Percentiles rank a stretch among this genome's conserved stretches.
Evolutionary conservation across 1,139 yeast species (phyloP).

Genomic region (Yamadazyma taylorii): DNA sequence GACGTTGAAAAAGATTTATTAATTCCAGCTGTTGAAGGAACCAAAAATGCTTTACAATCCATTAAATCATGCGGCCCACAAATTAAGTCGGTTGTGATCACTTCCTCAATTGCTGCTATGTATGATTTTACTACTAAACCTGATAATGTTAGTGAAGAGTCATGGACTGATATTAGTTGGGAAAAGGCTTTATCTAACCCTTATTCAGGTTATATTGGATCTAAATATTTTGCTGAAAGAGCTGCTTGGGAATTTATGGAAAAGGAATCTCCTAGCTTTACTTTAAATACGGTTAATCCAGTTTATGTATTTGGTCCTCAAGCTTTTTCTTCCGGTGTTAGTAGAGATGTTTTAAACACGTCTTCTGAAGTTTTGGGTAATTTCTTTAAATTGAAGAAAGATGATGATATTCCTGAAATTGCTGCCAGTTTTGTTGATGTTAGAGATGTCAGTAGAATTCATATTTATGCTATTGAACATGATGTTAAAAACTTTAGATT

Average conservation of each 20-base stretch:
- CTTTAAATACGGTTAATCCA: slow-evolving; percentile 29
- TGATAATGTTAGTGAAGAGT: slow-evolving; percentile 24
- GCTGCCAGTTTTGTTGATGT: slow-evolving; percentile 43
- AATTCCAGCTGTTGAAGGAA: slow-evolving; percentile 22
- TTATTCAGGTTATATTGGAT: slow-evolving; percentile 28
- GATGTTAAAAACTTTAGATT: slow-evolving; percentile 29
- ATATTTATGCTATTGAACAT: slow-evolving; percentile 40
- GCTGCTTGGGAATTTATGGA: slow-evolving; percentile 55
- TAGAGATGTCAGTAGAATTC: slow-evolving; percentile 54
- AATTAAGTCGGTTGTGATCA: slow-evolving; percentile 25
- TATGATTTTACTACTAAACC: neutral
- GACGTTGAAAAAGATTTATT: slow-evolving; percentile 20
- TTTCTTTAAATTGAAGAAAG: slow-evolving; percentile 16
- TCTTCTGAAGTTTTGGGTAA: slow-evolving; percentile 37
- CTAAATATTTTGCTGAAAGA: slow-evolving; percentile 33
- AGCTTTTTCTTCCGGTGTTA: slow-evolving; percentile 22
- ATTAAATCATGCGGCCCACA: slow-evolving; percentile 24
- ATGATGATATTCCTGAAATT: no score
- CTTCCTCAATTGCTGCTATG: slow-evolving; percentile 23
- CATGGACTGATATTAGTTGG: slow-evolving; percentile 41
- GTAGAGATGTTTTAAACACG: slow-evolving; percentile 36
- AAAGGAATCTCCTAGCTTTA: slow-evolving; percentile 25
- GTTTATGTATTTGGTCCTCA: slow-evolving; percentile 41
- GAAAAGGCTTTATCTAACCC: slow-evolving; percentile 27
- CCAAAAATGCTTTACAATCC: slow-evolving; percentile 24